phyloP scores from a whole-genome alignment of 2,329 filamentous ascomycete genomes.

The Raffaelea deltoideospora region DNA sequence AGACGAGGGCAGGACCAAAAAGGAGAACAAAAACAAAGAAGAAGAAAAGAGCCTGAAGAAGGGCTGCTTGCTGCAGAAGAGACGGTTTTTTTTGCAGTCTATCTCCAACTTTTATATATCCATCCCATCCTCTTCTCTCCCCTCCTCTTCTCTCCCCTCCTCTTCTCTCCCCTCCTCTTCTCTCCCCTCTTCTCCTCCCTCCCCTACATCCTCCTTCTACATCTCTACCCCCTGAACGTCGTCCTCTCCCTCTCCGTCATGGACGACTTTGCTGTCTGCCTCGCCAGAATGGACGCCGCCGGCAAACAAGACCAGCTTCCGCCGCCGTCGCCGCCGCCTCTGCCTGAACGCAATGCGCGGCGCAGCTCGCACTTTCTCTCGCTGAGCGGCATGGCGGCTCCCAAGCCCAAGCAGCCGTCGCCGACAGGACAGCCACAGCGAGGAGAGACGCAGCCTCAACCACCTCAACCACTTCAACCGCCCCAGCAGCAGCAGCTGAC shows the following conservation, averaged over 20 bases:
- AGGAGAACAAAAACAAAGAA: no score
- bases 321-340: constrained; percentile 21
- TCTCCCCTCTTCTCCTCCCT: background rate
- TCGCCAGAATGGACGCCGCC: constrained; percentile 6
- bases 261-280: constrained; percentile 4
- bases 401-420: no score
- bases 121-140: no score
- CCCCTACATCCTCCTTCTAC: background rate
- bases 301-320: no score
- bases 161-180: background rate
- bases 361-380: constrained; percentile 30
- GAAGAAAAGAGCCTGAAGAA: no score
- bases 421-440: no score
- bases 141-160: background rate
- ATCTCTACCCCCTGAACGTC: background rate
- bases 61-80: no score
- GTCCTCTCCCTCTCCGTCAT: constrained; percentile 1
- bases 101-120: no score
- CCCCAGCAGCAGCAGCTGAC: constrained; percentile 11
- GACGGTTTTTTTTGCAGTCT: no score
- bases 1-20: no score
- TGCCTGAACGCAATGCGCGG: constrained; percentile 35
- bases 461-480: no score
- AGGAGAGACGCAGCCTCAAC: no score
- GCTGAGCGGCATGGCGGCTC: constrained; percentile 12